A percentile compares a stretch with the other conserved stretches of the same genome.
These are phyloP conservation scores for Malassezia dermatis DNA, from an alignment of 1,284 basidiomycete genomes.

Conservation along the genomic window DNA sequence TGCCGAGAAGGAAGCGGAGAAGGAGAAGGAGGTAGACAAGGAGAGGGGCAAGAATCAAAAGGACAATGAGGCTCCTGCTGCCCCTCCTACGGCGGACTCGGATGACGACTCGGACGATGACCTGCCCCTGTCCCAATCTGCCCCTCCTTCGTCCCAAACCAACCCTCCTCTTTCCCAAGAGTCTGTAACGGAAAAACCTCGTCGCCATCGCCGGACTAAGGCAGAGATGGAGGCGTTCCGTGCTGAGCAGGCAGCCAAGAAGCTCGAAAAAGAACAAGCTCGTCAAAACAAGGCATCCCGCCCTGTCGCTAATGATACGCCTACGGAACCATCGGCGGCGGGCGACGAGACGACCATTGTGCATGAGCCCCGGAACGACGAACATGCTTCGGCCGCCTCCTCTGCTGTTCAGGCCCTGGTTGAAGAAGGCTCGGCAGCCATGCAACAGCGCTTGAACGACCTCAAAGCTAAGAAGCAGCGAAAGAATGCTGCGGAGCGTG, in stretches of 20 bases:
- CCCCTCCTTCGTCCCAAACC: not conserved
- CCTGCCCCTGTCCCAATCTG: slow-evolving; percentile 6
- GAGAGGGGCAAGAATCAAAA: not conserved
- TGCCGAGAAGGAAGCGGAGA: not conserved
- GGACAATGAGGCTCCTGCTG: not conserved
- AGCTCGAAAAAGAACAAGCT: slow-evolving; percentile 10
- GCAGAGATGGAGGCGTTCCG: slow-evolving; percentile 20
- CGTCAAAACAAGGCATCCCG: not conserved
- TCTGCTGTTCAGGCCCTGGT: slow-evolving; percentile 6
- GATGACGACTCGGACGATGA: slow-evolving; percentile 9
- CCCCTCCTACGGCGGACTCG: not conserved
- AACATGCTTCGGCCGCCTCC: not conserved
- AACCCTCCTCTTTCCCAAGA: not conserved
- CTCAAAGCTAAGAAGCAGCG: slow-evolving; percentile 19
- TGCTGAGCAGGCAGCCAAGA: slow-evolving; percentile 16
- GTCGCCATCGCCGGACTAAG: slow-evolving; percentile 16
- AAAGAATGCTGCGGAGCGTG: slow-evolving; percentile 16
- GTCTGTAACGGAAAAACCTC: not conserved
- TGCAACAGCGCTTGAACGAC: slow-evolving; percentile 10
- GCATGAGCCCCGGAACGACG: slow-evolving; percentile 8
- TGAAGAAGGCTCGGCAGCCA: slow-evolving; percentile 2
- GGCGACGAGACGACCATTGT: slow-evolving; percentile 14
- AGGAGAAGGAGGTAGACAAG: not conserved
- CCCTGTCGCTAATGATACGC: not conserved
- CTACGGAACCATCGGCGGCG: not conserved